Base-by-base conservation (phyloP, 352 stramenopile species). In the Halophytophthora polymorphica region DNA sequence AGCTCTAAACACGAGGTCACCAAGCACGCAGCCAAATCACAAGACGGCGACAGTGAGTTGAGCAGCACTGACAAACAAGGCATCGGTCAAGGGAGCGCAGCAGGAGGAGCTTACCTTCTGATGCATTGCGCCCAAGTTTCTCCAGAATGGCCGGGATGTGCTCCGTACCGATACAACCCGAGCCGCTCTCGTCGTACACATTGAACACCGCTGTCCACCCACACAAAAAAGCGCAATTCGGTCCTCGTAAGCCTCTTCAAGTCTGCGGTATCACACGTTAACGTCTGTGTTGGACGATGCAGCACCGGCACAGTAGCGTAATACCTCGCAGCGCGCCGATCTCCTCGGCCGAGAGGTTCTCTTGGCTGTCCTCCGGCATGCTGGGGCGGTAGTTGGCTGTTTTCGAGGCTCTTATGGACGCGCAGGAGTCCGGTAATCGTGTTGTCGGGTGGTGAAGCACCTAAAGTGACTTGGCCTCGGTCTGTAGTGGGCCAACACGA, bases 131-230 rank as follows among this genome's bases (percentile, higher is more conserved):
- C 4, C 81, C 79, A 8, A 92, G 71, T 35, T 90, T 89, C 42
- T 86, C 74, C 3, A 92, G 56, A 35, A 92, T 86, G n/a, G 72
- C 66, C 6, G 80, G 78, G 29, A 92, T 71, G 38, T 92, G 66
- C 56, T 85, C 62, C 14, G 66, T 84, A 10, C 74, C 66, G 44
- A 92, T 92, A 15, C 59, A 64, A 2, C 81, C 81, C 28, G 70
- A 64, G 8, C 66, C 75, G 14, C 71, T 47, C 22, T 90, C 81
- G 42, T 92, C 81, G 52, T 88, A 92, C 28, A 92, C 69, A 54
- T 77, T 77, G 41, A 92, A 92, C 23, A 90, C 68, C n/a, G 81
- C 81, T 92, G n/a, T n/a, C n/a, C n/a, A 45, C 28, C 50, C 42
- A 19, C 28, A 25, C n/a, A 17, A 52, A 56, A 13, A 34, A 41